Base-by-base conservation (phyloP, 345 rosid species). In the Pistacia atlantica region DNA sequence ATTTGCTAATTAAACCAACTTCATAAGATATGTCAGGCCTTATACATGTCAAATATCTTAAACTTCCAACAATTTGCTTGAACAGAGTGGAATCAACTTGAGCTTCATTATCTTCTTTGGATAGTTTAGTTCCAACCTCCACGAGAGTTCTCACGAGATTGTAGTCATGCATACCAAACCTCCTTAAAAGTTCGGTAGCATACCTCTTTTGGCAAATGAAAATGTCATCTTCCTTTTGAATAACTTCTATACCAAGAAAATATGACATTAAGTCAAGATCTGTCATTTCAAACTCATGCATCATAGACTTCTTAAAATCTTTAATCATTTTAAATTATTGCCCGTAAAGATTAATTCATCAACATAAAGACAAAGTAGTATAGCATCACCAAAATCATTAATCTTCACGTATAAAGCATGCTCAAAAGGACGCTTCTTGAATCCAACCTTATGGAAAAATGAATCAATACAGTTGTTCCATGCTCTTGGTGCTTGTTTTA, bases 221-320 rank as follows among this genome's bases (percentile, higher is more conserved):
- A 20, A 59, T 58, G 11, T 45, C 75, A 3, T 72, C 20, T 16
- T 18, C 38, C 8, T 3, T 33, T 38, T 81, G 33, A 16, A n/a
- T 16, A 6, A 73, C 67, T 37, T 77, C 61, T 1, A 81, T 72
- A 3, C 77, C 74, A 3, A 76, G 64, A 18, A 22, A 76, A 49
- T 80, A 60, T 4, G 9, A 1, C n/a, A 0, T 71, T 3, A 72
- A 4, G 0, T 64, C 73, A 18, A 71, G 48, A 17, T 73, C 28
- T 0, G 64, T 57, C 74, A 72, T 79, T 74, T 79, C 38, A 20
- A 73, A 69, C 16, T 74, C 64, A 4, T 42, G 10, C n/a, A 20
- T 35, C 75, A 71, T 65, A 0, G 5, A 5, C 13, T 54, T 35
- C 28, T 78, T 72, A 18, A 72, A 78, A 0, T 37, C 49, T 31